phyloP scores from a whole-genome alignment of 2,329 filamentous ascomycete genomes.

The Penicillium hesseltinei region DNA sequence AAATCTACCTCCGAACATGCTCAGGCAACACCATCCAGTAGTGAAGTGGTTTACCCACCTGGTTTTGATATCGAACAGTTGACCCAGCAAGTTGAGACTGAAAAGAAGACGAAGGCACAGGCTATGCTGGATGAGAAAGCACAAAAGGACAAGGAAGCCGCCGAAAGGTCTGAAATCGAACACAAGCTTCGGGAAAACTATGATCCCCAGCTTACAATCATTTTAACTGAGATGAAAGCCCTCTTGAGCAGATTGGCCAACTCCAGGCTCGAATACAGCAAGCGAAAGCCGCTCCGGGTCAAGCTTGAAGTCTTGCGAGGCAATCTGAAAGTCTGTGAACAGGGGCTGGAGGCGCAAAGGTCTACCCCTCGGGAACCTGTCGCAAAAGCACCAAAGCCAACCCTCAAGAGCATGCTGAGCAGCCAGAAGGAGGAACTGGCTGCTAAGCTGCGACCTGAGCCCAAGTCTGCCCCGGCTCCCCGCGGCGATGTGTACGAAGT shows the following conservation, averaged over 20 bases:
- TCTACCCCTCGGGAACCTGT: not conserved
- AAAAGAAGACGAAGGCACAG: not conserved
- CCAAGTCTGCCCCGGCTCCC: not conserved
- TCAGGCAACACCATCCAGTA: not conserved
- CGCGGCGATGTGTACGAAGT: constrained; percentile 1
- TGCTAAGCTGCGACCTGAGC: not conserved
- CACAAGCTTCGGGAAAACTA: not conserved
- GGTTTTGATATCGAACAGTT: not conserved
- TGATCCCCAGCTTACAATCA: not conserved
- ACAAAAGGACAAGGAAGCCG: not conserved
- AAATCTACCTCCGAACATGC: not conserved
- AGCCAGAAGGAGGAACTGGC: constrained; percentile 1
- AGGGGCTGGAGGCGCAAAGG: not conserved
- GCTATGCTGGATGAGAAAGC: not conserved
- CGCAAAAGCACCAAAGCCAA: not conserved
- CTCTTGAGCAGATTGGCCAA: not conserved
- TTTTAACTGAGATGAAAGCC: not conserved
- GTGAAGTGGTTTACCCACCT: not conserved
- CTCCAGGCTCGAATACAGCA: not conserved
- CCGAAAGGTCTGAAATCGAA: not conserved
- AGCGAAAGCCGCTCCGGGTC: not conserved
- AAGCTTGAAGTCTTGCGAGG: not conserved
- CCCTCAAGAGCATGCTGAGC: not conserved
- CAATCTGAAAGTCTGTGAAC: not conserved
- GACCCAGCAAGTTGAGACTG: not conserved